Evolutionary conservation across 495 filamentous ascomycete genomes (phyloP).

Genomic region (Podospora tetraspora): DNA sequence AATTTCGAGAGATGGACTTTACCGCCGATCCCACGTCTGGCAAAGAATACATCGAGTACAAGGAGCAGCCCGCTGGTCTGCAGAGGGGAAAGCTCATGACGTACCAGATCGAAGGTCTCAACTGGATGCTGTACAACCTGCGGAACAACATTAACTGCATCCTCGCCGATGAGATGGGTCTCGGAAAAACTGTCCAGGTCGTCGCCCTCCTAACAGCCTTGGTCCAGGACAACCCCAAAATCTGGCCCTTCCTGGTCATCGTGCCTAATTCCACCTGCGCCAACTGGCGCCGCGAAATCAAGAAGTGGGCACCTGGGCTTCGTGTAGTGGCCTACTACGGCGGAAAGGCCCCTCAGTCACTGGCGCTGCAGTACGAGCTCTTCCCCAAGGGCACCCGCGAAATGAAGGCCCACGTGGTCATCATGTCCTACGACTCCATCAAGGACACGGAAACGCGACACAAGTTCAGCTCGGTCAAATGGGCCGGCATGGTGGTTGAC

Average conservation of each 20-base stretch:
- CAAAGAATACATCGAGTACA: slow-evolving; percentile 49
- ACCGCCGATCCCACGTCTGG: slow-evolving; percentile 32
- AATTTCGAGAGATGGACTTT: slow-evolving; percentile 61
- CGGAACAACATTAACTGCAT: slow-evolving; percentile 78
- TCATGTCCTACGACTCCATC: slow-evolving; percentile 90
- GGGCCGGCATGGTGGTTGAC: slow-evolving; percentile 88
- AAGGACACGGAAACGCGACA: slow-evolving; percentile 57
- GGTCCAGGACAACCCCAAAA: slow-evolving; percentile 64
- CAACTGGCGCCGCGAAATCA: slow-evolving; percentile 96
- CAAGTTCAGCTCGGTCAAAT: slow-evolving; percentile 63
- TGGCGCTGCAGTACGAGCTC: slow-evolving; percentile 74
- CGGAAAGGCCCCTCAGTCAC: slow-evolving; percentile 58
- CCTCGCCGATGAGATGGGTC: slow-evolving; percentile 96
- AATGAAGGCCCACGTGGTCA: slow-evolving; percentile 81
- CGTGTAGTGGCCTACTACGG: slow-evolving; percentile 91
- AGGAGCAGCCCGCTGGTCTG: slow-evolving; percentile 67
- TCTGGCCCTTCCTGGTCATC: slow-evolving; percentile 90
- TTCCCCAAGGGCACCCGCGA: slow-evolving; percentile 53
- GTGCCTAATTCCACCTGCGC: slow-evolving; percentile 91
- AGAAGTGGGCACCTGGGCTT: slow-evolving; percentile 81
- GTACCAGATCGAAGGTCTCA: slow-evolving; percentile 90
- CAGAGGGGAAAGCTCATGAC: slow-evolving; percentile 77
- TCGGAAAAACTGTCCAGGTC: slow-evolving; percentile 96
- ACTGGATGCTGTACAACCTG: slow-evolving; percentile 96
- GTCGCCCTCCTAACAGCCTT: slow-evolving; percentile 76